Evolutionary conservation across 1,139 yeast species (phyloP), one percentile per base, ranked within the genome.

Genomic region (Arxiozyma bovina): DNA sequence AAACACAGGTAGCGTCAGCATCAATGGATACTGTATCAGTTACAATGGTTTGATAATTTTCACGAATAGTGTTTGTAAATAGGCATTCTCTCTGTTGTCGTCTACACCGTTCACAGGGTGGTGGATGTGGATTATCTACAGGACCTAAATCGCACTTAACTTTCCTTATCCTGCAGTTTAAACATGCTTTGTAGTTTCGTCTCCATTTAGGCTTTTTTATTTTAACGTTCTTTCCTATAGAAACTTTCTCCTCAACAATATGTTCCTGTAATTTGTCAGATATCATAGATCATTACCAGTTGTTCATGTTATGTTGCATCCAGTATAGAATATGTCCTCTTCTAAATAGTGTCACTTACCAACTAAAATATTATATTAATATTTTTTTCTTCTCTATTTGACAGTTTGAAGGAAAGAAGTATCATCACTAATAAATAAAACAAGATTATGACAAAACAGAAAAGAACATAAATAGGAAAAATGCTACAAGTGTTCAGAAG

Each of bases 121-220:
- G 95, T 9, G 81, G 83, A 53, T 77, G 76, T 0, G 96, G 96
- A 55, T 77, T 77, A 55, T 83, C 85, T 15, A 83, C 81, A 4
- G 84, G 81, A 1, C 96, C 96, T 60, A 89, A 71, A 64, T 88
- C 95, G 72, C 97, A 90, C 64, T 84, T 83, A 50, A 87, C 88
- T 65, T 90, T 90, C 43, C 95, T 78, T 11, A 83, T 79, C 17
- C 96, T 77, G 68, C 97, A 90, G 69, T 83, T 87, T 52, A 86
- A 72, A 64, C 97, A 90, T 0, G 97, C 97, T 57, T 82, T 78
- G 69, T 87, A 90, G 60, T 85, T 83, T 57, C 97, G 76, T 42
- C 73, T 72, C 62, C 63, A 64, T 43, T 58, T 61, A 6, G 44
- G 50, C n/a, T 43, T 49, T 22, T 43, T 49, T 20, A 17, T 42